These are phyloP conservation scores for Hanseniaspora uvarum DNA, from an alignment of 1,139 yeast genomes.

Conservation along the genomic window DNA sequence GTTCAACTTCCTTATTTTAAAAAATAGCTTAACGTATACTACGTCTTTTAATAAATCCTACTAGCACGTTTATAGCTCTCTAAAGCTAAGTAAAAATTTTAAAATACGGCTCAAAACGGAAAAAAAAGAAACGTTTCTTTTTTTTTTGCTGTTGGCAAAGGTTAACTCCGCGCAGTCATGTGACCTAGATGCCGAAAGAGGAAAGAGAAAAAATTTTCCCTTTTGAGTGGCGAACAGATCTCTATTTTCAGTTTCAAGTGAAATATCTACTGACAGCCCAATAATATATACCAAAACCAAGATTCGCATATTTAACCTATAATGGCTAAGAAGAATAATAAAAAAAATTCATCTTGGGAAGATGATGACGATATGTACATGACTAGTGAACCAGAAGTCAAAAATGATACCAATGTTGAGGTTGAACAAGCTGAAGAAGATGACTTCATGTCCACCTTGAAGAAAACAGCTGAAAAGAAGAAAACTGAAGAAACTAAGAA, in stretches of 20 bases:
- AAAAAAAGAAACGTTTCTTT: conserved; percentile 2
- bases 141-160: no score
- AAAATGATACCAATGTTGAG: conserved; percentile 37
- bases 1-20: no score
- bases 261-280: no score
- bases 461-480: conserved; percentile 53
- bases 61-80: no score
- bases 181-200: no score
- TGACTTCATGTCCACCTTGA: conserved; percentile 75
- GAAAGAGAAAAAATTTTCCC: neutral
- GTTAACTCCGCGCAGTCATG: no score
- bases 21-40: no score
- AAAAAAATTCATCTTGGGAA: conserved; percentile 78
- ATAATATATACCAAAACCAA: conserved; percentile 4
- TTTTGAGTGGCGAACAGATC: no score
- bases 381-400: conserved; percentile 48
- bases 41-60: no score
- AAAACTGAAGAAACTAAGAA: conserved; percentile 46
- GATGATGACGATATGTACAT: conserved; percentile 38
- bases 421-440: conserved; percentile 27
- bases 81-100: neutral
- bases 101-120: neutral
- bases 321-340: conserved; percentile 37
- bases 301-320: no score
- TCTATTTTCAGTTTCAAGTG: no score